Evolutionary conservation across 305 asterid species (phyloP).

Genomic region (Rubia tinctorum): DNA sequence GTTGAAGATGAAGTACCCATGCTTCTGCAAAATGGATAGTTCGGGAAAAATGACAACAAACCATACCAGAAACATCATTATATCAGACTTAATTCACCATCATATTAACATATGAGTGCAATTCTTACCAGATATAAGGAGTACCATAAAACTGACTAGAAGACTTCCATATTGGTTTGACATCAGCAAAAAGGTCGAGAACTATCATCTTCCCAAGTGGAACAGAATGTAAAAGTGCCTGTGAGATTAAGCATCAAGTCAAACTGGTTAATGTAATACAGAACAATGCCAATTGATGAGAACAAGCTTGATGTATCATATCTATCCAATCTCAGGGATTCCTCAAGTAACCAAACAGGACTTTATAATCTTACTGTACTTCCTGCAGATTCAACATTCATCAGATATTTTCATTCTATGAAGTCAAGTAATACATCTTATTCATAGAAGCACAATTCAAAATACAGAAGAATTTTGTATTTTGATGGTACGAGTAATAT

Average conservation of each 20-base stretch:
- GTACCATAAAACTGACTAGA: conserved; percentile 88
- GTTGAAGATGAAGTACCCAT: background rate
- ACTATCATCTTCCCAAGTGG: conserved; percentile 99
- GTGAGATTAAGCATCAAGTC: conserved; percentile 27
- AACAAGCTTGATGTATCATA: background rate
- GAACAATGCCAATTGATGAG: background rate
- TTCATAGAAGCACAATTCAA: background rate
- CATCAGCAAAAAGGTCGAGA: conserved; percentile 98
- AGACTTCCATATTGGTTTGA: conserved; percentile 89
- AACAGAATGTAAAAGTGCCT: conserved; percentile 99
- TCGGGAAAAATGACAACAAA: background rate
- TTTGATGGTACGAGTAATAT: background rate
- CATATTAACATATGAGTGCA: background rate
- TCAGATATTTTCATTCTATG: background rate
- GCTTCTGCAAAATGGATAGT: background rate
- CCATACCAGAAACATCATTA: background rate
- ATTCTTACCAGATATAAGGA: conserved; percentile 83
- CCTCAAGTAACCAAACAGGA: background rate
- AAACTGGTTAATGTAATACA: conserved; percentile 3
- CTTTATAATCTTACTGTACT: background rate
- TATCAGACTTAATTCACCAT: background rate
- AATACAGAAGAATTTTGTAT: background rate
- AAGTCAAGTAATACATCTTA: background rate
- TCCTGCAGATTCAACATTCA: background rate
- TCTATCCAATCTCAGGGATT: background rate